A percentile compares a stretch with the other conserved stretches of the same genome.
Conservation (phyloP, 495 filamentous ascomycete species). For the Staphylotrichum longicolle region DNA sequence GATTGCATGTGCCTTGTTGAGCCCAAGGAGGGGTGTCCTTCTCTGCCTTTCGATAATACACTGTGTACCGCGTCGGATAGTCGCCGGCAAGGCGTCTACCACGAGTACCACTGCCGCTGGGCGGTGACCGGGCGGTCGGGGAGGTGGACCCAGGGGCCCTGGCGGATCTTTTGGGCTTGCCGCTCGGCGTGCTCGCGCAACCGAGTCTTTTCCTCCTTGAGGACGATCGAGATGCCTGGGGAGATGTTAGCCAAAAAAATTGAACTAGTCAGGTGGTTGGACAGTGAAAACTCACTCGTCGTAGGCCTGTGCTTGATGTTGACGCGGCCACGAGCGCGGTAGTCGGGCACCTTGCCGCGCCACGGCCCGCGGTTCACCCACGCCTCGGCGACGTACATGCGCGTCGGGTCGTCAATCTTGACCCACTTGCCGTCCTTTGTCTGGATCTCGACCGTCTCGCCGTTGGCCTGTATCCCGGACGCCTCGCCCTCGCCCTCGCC, state of each 20-base stretch:
- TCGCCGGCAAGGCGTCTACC: slow-evolving; percentile 54
- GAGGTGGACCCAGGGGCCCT: slow-evolving; percentile 78
- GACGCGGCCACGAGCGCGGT: slow-evolving; percentile 66
- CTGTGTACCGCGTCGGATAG: background rate
- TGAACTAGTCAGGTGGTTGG: background rate
- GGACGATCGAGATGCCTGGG: slow-evolving; percentile 68
- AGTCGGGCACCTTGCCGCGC: slow-evolving; percentile 54
- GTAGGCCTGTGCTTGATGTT: slow-evolving; percentile 61
- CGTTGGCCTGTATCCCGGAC: slow-evolving; percentile 1
- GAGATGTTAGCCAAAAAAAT: background rate
- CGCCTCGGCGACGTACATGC: slow-evolving; percentile 82
- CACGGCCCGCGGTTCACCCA: slow-evolving; percentile 77
- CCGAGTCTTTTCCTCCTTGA: slow-evolving; percentile 91
- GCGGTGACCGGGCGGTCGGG: slow-evolving; percentile 73
- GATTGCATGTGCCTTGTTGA: background rate
- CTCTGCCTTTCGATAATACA: background rate
- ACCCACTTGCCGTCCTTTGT: slow-evolving; percentile 60
- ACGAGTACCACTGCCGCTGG: slow-evolving; percentile 85
- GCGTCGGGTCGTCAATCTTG: slow-evolving; percentile 63
- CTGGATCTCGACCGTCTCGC: slow-evolving; percentile 39
- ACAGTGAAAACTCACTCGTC: slow-evolving; percentile 58
- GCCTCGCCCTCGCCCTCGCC: background rate
- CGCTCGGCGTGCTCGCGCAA: slow-evolving; percentile 75
- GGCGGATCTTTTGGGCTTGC: slow-evolving; percentile 64
- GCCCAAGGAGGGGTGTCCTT: background rate